Conservation (phyloP, 2,329 filamentous ascomycete species). For the Curvularia lunata region DNA sequence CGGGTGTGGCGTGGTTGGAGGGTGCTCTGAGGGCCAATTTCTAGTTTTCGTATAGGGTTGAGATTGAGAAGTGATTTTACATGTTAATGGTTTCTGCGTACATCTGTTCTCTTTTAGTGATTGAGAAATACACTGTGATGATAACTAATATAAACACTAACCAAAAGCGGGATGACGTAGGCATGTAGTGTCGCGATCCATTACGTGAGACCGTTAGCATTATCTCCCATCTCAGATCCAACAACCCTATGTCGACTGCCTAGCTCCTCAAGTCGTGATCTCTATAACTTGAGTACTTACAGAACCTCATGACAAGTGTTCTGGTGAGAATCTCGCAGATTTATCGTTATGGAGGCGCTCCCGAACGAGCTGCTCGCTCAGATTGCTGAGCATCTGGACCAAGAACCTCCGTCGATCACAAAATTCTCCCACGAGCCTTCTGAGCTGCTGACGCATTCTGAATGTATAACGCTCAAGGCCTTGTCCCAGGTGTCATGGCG, state of each 20-base stretch:
- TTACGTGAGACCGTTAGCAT: background rate
- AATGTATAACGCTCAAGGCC: constrained; percentile 34
- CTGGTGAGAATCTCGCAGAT: background rate
- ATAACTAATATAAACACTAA: background rate
- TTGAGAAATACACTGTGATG: background rate
- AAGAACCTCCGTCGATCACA: constrained; percentile 38
- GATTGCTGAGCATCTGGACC: constrained; percentile 42
- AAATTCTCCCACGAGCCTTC: constrained; percentile 46
- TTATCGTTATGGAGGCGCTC: constrained; percentile 32
- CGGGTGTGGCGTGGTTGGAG: constrained; percentile 68
- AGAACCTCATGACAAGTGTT: background rate
- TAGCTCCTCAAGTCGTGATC: background rate
- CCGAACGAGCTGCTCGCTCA: constrained; percentile 48
- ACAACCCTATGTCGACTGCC: background rate
- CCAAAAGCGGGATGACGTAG: background rate
- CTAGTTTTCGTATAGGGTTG: constrained; percentile 15
- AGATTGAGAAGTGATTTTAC: background rate
- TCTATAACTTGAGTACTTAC: background rate
- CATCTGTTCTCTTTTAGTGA: background rate
- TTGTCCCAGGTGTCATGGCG: constrained; percentile 43
- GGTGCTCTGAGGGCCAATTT: constrained; percentile 52
- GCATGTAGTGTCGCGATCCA: background rate
- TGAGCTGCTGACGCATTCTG: constrained; percentile 30
- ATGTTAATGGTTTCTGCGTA: background rate
- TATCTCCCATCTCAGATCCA: background rate